Evolutionary conservation across 768 basidiomycete genomes (phyloP), one percentile per base, ranked within the genome.

Genomic region (Candolleomyces eurysporus): DNA sequence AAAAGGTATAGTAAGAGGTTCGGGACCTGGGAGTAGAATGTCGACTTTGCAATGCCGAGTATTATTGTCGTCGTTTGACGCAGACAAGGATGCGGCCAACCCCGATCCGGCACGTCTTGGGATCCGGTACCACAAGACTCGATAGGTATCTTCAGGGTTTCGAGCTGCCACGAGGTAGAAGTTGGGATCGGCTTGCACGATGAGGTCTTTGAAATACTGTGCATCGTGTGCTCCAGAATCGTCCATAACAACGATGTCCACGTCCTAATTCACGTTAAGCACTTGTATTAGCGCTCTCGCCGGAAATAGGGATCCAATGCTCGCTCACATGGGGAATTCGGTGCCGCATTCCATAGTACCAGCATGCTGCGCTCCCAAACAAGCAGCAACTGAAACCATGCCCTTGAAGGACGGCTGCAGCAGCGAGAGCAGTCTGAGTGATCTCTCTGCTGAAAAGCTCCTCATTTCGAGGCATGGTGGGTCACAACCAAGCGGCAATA

Each of bases 331-430:
- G 78, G 2, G 78, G 78, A 59, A 62, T 63, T 10, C 78, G 69
- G 48, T 61, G 43, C 57, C 71, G 21, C 59, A 60, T 75, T 16
- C 77, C 78, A 61, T 78, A 79, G 3, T 78, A 63, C 56, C 71
- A 74, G 52, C 74, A 74, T 6, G 77, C 78, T 1, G 77, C 65
- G 60, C 78, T 75, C 9, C 78, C 78, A 56, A 78, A 78, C 14
- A 78, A 65, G 9, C 72, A 75, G 32, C 72, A 73, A 13, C 60
- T 55, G 26, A 75, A 60, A 6, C 68, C 69, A 32, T 68, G 63
- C 17, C 63, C 63, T 10, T 58, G 36, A 2, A 79, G 59, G 10
- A 73, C 69, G 14, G 49, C 53, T 16, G 73, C 66, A 36, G 72
- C 68, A 1, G 67, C 65, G 32, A 67, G 59, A 58, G 76, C 57